Base-by-base conservation (phyloP, 2,329 filamentous ascomycete genomes). In the Zasmidium citrigriseum region DNA sequence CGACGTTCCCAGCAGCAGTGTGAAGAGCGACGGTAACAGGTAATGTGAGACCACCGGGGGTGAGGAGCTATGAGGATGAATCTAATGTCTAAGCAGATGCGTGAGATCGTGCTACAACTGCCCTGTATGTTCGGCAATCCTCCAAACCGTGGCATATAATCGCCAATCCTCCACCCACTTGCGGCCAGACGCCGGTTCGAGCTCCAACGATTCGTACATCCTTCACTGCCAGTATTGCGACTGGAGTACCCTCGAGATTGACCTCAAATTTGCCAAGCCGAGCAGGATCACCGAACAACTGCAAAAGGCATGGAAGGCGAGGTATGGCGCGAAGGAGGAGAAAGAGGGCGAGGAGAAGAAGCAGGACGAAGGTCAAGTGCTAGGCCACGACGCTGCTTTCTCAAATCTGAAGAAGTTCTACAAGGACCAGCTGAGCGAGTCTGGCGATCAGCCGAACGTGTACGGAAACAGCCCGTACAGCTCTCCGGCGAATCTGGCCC, bases 41-140 rank as follows among this genome's bases (percentile, higher is more conserved):
- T 96, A 82, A 60, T 67, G 70, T 70, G 67, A 68, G 70, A 64
- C 29, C 46, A 34, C 18, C 20, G 12, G 24, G 29, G 25, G 24
- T 23, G 18, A 12, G 21, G 22, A 45, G 29, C 46, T 41, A n/a
- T n/a, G n/a, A 46, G 41, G 24, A 14, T 16, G 12, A 5, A 25
- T 59, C 58, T 63, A 56, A 69, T 29, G 10, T 23, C 27, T 47
- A 18, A n/a, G 21, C 54, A 75, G 71, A 64, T 72, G 95, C 73
- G 93, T 91, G 18, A 84, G 95, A 65, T 97, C 93, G 72, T 99
- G 95, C 76, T 98, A 95, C 79, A 91, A 96, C 72, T 99, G 95
- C 68, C 95, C 95, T 0, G 81, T 93, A 63, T 99, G 95, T 74
- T 87, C 90, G 24, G 87, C 91, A 0, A 89, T 91, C 12, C 82